These are phyloP conservation scores for Podila horticola DNA, from an alignment of 192 early-diverging fungal genomes.

Conservation along the genomic window DNA sequence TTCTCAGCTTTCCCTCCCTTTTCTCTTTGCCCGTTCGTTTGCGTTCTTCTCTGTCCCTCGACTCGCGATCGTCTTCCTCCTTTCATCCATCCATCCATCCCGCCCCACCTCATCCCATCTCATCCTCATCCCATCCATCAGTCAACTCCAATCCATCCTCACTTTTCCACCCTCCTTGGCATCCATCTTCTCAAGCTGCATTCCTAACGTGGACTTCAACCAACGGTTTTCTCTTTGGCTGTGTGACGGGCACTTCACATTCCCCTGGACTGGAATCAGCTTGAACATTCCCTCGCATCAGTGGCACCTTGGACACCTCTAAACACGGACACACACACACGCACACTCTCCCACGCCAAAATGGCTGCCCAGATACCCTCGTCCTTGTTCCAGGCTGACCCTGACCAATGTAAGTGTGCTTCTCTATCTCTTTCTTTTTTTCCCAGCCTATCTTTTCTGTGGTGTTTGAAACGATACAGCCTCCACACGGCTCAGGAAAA, in stretches of 20 bases:
- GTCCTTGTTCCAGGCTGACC: conserved; percentile 20
- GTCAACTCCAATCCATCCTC: not conserved
- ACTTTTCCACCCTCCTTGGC: not conserved
- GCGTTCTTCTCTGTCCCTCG: not conserved
- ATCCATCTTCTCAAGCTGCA: not conserved
- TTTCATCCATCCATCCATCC: not conserved
- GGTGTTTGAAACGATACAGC: not conserved
- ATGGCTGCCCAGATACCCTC: conserved; percentile 26
- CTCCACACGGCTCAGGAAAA: not conserved
- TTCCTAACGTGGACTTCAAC: not conserved
- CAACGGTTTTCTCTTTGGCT: not conserved
- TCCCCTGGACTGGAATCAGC: not conserved
- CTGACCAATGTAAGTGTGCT: conserved; percentile 35
- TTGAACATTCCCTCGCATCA: not conserved
- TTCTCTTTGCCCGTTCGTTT: not conserved
- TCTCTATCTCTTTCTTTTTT: not conserved
- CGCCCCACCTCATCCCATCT: not conserved
- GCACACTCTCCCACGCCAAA: not conserved
- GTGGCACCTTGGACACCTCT: not conserved
- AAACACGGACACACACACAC: not conserved
- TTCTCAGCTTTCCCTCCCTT: not conserved
- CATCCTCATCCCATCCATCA: not conserved
- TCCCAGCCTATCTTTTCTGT: not conserved
- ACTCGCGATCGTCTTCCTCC: not conserved
- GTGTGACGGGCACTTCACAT: not conserved